These are phyloP conservation scores for Goniomonas avonlea DNA, from an alignment of 78 protist genomes.

Conservation along the genomic window DNA sequence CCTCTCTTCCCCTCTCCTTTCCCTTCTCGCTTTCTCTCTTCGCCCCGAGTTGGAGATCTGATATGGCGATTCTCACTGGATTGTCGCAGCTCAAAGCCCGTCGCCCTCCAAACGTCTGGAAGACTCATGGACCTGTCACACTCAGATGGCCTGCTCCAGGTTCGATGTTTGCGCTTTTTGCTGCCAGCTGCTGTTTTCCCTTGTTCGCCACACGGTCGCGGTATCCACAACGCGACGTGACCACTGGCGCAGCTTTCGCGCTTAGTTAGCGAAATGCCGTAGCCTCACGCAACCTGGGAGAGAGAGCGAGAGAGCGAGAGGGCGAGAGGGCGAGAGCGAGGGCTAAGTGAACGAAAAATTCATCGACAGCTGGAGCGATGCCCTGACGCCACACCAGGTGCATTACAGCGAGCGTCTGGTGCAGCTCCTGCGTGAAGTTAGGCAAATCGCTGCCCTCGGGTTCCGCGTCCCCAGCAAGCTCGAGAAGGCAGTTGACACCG, in stretches of 20 bases:
- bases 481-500: conserved; percentile 22
- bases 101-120: too few species aligned
- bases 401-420: conserved; percentile 60
- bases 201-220: neutral
- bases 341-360: neutral
- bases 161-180: neutral
- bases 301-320: too few species aligned
- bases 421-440: conserved; percentile 56
- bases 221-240: neutral
- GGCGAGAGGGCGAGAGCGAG: conserved; percentile 15
- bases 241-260: conserved; percentile 13
- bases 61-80: neutral
- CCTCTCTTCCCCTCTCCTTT: neutral
- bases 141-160: neutral
- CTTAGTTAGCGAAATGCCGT: conserved; percentile 19
- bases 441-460: conserved; percentile 61
- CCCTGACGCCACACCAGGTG: conserved; percentile 37
- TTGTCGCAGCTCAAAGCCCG: neutral
- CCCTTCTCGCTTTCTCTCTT: neutral
- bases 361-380: neutral
- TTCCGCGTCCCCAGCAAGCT: conserved; percentile 31
- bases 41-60: neutral
- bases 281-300: too few species aligned
- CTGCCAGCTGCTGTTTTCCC: neutral
- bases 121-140: conserved; percentile 1